phyloP scores from a whole-genome alignment of 257 asterid species.

The Rubia yunnanensis region DNA sequence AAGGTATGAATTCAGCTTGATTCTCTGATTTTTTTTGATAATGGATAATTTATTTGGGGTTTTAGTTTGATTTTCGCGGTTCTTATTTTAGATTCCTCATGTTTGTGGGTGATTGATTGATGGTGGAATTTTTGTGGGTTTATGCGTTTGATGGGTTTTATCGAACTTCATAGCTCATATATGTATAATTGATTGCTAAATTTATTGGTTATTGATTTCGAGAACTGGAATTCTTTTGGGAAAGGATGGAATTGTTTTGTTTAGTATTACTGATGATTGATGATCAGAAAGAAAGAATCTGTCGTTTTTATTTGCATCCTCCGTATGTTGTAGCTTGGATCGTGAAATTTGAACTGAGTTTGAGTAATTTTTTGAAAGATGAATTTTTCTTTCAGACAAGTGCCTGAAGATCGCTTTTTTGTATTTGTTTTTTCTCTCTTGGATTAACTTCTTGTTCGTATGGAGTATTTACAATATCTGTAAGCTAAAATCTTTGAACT shows the following conservation, averaged over 20 bases:
- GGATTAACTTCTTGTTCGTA: neutral
- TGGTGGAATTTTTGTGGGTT: neutral
- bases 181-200: neutral
- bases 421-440: no score
- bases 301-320: neutral
- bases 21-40: neutral
- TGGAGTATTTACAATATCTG: neutral
- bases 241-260: neutral
- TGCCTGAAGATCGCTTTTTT: neutral
- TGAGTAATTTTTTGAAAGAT: neutral
- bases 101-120: neutral
- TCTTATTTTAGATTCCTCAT: neutral
- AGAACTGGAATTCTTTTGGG: neutral
- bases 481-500: neutral
- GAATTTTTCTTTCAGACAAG: no score
- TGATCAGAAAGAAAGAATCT: neutral
- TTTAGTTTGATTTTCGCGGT: neutral
- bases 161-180: conserved; percentile 1
- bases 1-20: conserved; percentile 11
- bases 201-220: neutral
- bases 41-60: neutral
- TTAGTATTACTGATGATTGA: neutral
- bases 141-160: neutral
- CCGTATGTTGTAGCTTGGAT: neutral
- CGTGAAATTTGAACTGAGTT: neutral